These are phyloP conservation scores for Coriolopsis trogii DNA, from an alignment of 1,284 basidiomycete species.

Conservation along the genomic window DNA sequence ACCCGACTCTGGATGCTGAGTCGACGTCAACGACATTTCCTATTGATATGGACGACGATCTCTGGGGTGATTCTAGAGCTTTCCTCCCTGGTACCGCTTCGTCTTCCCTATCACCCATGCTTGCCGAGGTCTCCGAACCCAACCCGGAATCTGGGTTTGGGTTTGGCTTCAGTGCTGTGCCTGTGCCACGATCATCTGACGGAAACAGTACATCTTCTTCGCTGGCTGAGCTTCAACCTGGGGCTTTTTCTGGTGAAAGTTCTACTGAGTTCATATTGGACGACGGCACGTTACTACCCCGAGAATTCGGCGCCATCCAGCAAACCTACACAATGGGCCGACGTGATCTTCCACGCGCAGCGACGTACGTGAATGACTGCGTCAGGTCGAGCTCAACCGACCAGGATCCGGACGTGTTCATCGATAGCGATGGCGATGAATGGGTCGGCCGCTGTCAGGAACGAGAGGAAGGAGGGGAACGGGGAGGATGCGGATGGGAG, in stretches of 20 bases:
- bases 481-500: too few species aligned
- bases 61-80: constrained; percentile 5
- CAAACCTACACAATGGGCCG: too few species aligned
- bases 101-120: neutral
- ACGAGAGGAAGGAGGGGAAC: neutral
- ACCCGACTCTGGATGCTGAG: neutral
- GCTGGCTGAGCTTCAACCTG: too few species aligned
- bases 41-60: constrained; percentile 21
- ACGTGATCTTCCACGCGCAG: too few species aligned
- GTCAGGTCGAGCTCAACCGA: neutral
- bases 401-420: neutral
- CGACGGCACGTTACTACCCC: too few species aligned
- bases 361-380: too few species aligned
- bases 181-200: constrained; percentile 14
- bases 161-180: too few species aligned
- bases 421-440: constrained; percentile 14
- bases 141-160: neutral
- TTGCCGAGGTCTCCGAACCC: neutral
- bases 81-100: neutral
- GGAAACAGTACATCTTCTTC: constrained; percentile 2
- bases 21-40: constrained; percentile 8
- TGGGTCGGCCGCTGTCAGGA: neutral
- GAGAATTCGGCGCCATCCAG: too few species aligned
- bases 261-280: too few species aligned
- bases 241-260: too few species aligned